Percentiles rank a stretch among this genome's conserved stretches.
Conservation (phyloP, 2,329 filamentous ascomycete species). For the Sphaerulina musiva region DNA sequence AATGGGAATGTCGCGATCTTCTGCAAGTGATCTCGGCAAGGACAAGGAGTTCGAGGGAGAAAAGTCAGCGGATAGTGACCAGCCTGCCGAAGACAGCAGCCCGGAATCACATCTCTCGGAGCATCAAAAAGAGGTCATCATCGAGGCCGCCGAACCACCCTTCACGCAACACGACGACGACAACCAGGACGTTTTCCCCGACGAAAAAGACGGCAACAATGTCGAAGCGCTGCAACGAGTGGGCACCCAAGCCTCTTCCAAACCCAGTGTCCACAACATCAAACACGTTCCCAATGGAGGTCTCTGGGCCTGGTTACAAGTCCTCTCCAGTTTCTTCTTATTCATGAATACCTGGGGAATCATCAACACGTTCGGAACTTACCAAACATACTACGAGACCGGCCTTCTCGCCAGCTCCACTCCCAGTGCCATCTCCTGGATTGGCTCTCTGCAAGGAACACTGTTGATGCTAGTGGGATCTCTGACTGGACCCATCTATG, state of each 20-base stretch:
- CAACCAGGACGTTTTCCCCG: background rate
- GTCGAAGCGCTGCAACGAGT: conserved; percentile 17
- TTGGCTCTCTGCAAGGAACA: conserved; percentile 45
- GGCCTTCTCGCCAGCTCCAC: conserved; percentile 34
- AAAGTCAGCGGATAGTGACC: background rate
- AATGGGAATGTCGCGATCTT: conserved; percentile 1
- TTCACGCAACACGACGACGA: conserved; percentile 4
- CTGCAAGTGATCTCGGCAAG: conserved; percentile 4
- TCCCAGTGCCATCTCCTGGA: conserved; percentile 45
- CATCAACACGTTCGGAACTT: conserved; percentile 40
- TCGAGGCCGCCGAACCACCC: conserved; percentile 12
- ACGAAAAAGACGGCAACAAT: conserved; percentile 5
- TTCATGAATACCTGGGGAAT: conserved; percentile 35
- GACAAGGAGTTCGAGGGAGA: background rate
- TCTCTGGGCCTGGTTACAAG: conserved; percentile 44
- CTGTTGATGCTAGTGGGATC: conserved; percentile 43
- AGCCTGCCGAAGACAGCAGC: background rate
- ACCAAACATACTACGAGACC: conserved; percentile 45
- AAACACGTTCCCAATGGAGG: conserved; percentile 43
- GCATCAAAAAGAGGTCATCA: conserved; percentile 4
- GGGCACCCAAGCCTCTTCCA: conserved; percentile 21
- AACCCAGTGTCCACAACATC: conserved; percentile 38
- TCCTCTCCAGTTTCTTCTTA: conserved; percentile 43
- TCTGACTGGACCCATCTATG: conserved; percentile 45
- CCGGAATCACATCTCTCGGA: background rate